These are phyloP conservation scores for Pilasporangium apinafurcum DNA, from an alignment of 352 stramenopile genomes.

Conservation along the genomic window DNA sequence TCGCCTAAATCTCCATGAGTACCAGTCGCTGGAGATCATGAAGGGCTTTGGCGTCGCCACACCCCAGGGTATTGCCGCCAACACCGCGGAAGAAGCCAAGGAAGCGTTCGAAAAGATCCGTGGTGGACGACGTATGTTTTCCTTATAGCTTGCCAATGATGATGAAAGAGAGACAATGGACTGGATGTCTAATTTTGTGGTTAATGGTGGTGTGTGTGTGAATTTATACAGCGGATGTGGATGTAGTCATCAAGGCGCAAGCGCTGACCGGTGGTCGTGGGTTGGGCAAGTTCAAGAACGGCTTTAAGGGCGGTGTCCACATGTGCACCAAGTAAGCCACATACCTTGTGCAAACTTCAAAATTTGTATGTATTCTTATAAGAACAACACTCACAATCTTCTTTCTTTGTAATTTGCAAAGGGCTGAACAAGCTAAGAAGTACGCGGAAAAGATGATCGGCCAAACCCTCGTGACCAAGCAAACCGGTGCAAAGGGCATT, in stretches of 20 bases:
- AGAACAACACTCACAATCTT: too few relatives aligned
- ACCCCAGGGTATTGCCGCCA: conserved; percentile 59
- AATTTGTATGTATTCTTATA: too few relatives aligned
- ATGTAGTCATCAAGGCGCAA: conserved; percentile 96
- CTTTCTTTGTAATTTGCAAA: conserved; percentile 2
- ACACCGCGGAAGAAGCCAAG: conserved; percentile 78
- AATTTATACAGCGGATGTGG: conserved; percentile 43
- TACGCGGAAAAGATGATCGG: conserved; percentile 90
- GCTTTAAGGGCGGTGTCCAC: conserved; percentile 97
- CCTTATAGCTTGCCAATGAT: conserved; percentile 1
- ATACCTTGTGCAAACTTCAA: not conserved
- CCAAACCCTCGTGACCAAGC: conserved; percentile 96
- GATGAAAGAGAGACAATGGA: not conserved
- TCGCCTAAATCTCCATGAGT: conserved; percentile 92
- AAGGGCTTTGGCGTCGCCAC: conserved; percentile 82
- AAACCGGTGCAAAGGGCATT: conserved; percentile 86
- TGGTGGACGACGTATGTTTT: conserved; percentile 49
- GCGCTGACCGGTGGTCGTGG: conserved; percentile 95
- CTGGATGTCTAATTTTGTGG: not conserved
- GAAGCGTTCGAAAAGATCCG: conserved; percentile 78
- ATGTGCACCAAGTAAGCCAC: conserved; percentile 84
- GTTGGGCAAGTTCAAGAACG: conserved; percentile 95
- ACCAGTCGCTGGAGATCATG: conserved; percentile 93
- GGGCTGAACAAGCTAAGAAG: conserved; percentile 65
- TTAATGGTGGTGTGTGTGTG: not conserved